These are phyloP conservation scores for Triticum turgidum DNA, from an alignment of 176 grass and related monocot genomes.

Conservation along the genomic window DNA sequence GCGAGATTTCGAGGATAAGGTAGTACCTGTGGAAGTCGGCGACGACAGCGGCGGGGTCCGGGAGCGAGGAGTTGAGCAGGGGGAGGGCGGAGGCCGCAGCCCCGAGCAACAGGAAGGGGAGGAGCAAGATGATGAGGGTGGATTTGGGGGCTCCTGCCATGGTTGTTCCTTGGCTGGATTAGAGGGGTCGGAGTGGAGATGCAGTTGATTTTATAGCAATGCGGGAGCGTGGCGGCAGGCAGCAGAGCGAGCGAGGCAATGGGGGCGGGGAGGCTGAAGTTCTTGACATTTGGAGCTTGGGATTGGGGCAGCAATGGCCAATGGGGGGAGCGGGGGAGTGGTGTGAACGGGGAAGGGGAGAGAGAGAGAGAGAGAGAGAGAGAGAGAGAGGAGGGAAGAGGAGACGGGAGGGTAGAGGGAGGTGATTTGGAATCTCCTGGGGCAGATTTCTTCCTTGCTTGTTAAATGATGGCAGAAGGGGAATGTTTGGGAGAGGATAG, in stretches of 20 bases:
- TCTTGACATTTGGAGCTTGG: conserved; percentile 35
- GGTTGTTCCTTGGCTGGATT: conserved; percentile 20
- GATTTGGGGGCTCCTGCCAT: conserved; percentile 29
- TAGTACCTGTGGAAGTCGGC: conserved; percentile 64
- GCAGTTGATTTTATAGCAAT: conserved; percentile 44
- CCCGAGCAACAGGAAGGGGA: neutral
- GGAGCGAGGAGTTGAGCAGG: conserved; percentile 34
- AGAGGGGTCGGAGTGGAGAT: conserved; percentile 2
- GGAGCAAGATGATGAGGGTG: conserved; percentile 27
- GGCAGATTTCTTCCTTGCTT: conserved; percentile 49
- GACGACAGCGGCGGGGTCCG: conserved; percentile 59
- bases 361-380: neutral
- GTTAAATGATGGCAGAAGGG: conserved; percentile 21
- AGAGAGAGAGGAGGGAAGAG: neutral
- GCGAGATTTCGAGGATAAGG: neutral
- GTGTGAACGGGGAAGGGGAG: conserved; percentile 8
- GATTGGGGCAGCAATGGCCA: conserved; percentile 25
- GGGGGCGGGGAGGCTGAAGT: neutral
- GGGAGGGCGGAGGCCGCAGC: conserved; percentile 17
- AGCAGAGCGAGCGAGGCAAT: neutral
- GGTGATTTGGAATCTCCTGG: conserved; percentile 44
- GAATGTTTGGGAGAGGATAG: neutral
- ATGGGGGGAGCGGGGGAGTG: neutral
- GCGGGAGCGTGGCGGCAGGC: conserved; percentile 11
- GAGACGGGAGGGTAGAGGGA: neutral